Percentiles rank a stretch among this genome's conserved stretches.
These are phyloP conservation scores for Grammothele lineata DNA, from an alignment of 768 basidiomycete species.

Conservation along the genomic window DNA sequence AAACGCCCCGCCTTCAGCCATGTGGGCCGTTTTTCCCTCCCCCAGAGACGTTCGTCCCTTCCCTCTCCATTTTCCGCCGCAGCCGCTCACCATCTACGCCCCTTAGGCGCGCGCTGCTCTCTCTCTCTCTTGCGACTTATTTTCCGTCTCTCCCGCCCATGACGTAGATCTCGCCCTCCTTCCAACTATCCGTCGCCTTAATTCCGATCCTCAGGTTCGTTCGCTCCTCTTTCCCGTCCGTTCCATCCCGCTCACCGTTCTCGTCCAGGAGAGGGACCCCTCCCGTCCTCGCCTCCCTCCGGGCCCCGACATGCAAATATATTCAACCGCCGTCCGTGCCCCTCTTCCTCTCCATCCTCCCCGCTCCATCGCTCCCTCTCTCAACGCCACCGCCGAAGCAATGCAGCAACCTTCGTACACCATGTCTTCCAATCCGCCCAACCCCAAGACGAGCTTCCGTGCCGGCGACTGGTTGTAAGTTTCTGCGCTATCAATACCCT, in stretches of 20 bases:
- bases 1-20: neutral
- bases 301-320: neutral
- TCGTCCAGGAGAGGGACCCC: neutral
- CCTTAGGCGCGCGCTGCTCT: conserved; percentile 22
- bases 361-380: neutral
- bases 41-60: conserved; percentile 7
- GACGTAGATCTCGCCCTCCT: conserved; percentile 21
- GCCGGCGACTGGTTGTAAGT: conserved; percentile 33
- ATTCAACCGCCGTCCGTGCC: neutral
- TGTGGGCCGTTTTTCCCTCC: conserved; percentile 10
- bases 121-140: conserved; percentile 11
- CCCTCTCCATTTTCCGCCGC: neutral
- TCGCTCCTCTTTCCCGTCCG: neutral
- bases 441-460: conserved; percentile 27
- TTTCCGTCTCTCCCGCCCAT: conserved; percentile 22
- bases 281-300: neutral
- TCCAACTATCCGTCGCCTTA: conserved; percentile 13
- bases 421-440: conserved; percentile 31
- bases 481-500: neutral
- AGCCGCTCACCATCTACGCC: neutral
- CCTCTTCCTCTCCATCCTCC: neutral
- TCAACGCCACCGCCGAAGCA: neutral
- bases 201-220: conserved; percentile 4
- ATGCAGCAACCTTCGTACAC: conserved; percentile 9
- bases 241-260: neutral